These are phyloP conservation scores for Microstegium vimineum DNA, from an alignment of 176 grass and related monocot species.

Conservation along the genomic window DNA sequence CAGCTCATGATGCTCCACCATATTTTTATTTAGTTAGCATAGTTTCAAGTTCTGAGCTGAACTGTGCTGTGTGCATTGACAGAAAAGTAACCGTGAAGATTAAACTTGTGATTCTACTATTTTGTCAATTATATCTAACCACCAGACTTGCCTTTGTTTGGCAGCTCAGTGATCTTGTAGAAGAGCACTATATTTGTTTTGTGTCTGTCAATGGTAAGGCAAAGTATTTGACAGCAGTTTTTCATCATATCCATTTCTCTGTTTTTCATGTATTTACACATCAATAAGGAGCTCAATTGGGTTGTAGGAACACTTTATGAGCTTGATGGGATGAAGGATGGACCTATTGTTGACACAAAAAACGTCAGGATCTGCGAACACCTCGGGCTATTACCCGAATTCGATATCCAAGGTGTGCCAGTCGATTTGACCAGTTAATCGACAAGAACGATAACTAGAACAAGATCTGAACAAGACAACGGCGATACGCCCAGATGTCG, in stretches of 20 bases:
- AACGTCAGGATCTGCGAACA: no score
- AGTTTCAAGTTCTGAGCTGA: not conserved
- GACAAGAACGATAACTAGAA: no score
- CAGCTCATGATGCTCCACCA: not conserved
- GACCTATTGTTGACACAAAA: no score
- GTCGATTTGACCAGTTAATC: no score
- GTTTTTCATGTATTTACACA: not conserved
- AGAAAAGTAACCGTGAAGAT: not conserved
- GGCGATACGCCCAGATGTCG: no score
- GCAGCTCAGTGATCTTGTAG: constrained; percentile 23
- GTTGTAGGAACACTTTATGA: constrained; percentile 37
- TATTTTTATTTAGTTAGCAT: not conserved
- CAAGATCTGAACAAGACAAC: no score
- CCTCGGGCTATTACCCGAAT: no score
- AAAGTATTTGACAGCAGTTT: not conserved
- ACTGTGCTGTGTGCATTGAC: not conserved
- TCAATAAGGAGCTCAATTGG: not conserved
- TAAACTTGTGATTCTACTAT: not conserved
- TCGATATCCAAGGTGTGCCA: no score
- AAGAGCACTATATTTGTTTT: constrained; percentile 43
- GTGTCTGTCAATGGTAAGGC: constrained; percentile 10
- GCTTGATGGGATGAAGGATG: constrained; percentile 43
- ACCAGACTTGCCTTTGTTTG: not conserved
- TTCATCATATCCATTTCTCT: not conserved
- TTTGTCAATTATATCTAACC: not conserved